Percentiles rank a stretch among this genome's conserved stretches.
phyloP scores from a whole-genome alignment of 345 rosid genomes.

The Rhizophora apiculata region DNA sequence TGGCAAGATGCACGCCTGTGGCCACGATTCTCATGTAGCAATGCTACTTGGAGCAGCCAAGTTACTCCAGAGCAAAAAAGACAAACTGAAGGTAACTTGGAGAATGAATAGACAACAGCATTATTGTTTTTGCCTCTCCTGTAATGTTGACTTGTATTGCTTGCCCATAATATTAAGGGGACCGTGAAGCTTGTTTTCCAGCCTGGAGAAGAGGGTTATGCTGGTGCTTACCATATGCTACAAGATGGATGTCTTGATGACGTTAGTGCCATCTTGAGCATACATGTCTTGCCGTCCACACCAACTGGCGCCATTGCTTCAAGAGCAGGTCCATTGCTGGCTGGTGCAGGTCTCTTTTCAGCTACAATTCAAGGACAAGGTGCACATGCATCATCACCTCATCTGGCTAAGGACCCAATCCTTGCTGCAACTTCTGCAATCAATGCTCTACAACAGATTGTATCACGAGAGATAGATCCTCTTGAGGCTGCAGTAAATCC shows the following conservation, averaged over 20 bases:
- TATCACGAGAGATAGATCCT: conserved; percentile 72
- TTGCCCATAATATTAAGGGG: conserved; percentile 33
- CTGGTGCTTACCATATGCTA: conserved; percentile 73
- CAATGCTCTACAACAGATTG: conserved; percentile 64
- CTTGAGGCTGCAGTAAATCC: conserved; percentile 56
- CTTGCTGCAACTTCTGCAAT: conserved; percentile 63
- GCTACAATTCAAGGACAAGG: conserved; percentile 60
- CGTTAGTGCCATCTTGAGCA: conserved; percentile 47
- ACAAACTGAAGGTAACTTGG: conserved; percentile 45
- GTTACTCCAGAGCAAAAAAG: conserved; percentile 46
- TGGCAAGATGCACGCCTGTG: conserved; percentile 85
- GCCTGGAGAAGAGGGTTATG: conserved; percentile 75
- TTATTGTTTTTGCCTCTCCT: background rate
- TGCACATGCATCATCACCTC: conserved; percentile 62
- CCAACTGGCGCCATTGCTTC: conserved; percentile 54
- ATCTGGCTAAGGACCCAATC: conserved; percentile 53
- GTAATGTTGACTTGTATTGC: background rate
- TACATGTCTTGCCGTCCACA: conserved; percentile 56
- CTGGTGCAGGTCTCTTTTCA: conserved; percentile 50
- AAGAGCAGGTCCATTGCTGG: conserved; percentile 58
- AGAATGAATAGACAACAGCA: background rate
- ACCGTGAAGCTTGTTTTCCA: conserved; percentile 77
- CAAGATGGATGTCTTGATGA: conserved; percentile 56
- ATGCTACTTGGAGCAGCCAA: conserved; percentile 84
- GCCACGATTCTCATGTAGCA: conserved; percentile 76